These are phyloP conservation scores for Rhodotorula sp. DNA, from an alignment of 1,284 basidiomycete species.

Conservation along the genomic window DNA sequence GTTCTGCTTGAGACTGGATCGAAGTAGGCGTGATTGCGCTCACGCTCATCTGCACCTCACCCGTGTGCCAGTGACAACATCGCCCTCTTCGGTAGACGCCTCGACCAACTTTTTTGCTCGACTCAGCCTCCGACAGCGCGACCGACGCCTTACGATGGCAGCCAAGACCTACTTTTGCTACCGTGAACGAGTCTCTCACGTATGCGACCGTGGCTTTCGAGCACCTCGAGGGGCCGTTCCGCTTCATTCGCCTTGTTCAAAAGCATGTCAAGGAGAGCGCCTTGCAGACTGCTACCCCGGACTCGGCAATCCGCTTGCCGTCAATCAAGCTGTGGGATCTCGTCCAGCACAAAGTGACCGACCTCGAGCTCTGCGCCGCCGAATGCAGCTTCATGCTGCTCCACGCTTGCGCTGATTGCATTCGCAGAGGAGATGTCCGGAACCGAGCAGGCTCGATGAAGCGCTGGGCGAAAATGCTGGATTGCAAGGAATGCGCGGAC, in stretches of 20 bases:
- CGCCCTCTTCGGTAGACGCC: too few relatives aligned
- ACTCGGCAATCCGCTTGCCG: neutral
- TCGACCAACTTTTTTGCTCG: too few relatives aligned
- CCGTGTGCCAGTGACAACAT: too few relatives aligned
- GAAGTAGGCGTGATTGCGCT: too few relatives aligned
- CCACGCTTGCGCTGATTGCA: neutral
- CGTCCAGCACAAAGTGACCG: conserved; percentile 2
- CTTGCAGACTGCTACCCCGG: neutral
- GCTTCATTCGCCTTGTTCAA: neutral
- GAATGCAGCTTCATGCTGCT: neutral
- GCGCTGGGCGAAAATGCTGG: neutral
- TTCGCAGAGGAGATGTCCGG: too few relatives aligned
- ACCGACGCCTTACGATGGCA: too few relatives aligned
- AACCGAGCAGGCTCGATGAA: neutral
- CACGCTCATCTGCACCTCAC: too few relatives aligned
- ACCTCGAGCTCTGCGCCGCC: neutral
- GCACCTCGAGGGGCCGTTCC: neutral
- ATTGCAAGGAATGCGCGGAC: too few relatives aligned
- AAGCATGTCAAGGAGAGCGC: too few relatives aligned
- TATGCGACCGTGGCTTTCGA: neutral
- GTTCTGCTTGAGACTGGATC: too few relatives aligned
- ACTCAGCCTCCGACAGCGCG: too few relatives aligned
- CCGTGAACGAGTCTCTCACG: neutral
- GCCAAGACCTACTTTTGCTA: neutral
- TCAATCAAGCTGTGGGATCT: conserved; percentile 1